Base-by-base conservation (phyloP, 1,139 yeast species). In the Candida tropicalis region DNA sequence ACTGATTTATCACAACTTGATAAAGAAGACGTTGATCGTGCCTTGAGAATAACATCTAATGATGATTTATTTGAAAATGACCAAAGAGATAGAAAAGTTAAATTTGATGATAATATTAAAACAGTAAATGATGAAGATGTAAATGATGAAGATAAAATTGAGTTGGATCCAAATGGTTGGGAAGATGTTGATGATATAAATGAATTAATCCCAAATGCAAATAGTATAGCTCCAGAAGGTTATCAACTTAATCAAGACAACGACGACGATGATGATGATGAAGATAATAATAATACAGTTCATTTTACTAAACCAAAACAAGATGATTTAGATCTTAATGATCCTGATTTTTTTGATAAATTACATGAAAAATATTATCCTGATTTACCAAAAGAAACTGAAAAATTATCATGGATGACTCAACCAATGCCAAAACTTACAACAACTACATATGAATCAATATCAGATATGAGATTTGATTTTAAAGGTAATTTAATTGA, bases 401-500 rank as follows among this genome's bases (percentile, higher is more conserved):
- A 81, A 32, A 87, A 88, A 55, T 63, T 95, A 45, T 86, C 91
- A 43, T 93, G 99, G 99, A 91, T 91, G 97, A 69, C 75, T 0
- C 75, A 79, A 45, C 87, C 90, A 1, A 51, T 76, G 24, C 81
- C 84, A 40, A 66, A 64, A 13, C 60, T 66, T 20, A 70, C 69
- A 4, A 54, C 73, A 2, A 66, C 74, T 2, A 68, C 81, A 0
- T 82, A 84, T 49, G 85, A 82, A 39, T 80, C 84, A 16, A 77
- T 84, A 2, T 66, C 82, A 0, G 84, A 87, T 47, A 71, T 93
- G 63, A 69, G 99, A 49, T 95, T 93, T 60, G 97, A 93, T 57
- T 91, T 93, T 62, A 73, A 81, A 45, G 99, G 98, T 7, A 73
- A 87, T 52, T 63, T 93, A 42, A 70, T 93, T 2, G 81, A 69